Evolutionary conservation across 1,139 yeast species (phyloP).

Genomic region (Candida tetrigidarum): DNA sequence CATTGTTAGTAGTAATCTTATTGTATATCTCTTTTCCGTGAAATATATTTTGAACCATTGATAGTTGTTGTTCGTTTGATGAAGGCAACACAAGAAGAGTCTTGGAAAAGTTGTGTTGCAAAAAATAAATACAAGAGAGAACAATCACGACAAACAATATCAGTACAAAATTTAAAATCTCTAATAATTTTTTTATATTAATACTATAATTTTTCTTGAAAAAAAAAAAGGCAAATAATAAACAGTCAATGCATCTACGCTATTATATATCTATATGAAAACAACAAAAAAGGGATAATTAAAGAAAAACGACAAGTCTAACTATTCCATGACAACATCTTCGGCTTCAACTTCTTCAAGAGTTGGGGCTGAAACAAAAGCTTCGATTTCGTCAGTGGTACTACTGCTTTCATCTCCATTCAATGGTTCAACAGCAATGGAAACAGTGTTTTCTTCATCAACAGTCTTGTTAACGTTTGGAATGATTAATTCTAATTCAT

Average conservation of each 20-base stretch:
- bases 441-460: slow-evolving; percentile 26
- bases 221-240: neutral
- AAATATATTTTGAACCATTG: slow-evolving; percentile 10
- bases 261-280: too few species aligned
- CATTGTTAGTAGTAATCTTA: slow-evolving; percentile 11
- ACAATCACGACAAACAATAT: neutral
- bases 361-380: slow-evolving; percentile 15
- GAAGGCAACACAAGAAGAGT: neutral
- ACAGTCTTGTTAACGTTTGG: slow-evolving; percentile 40
- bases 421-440: slow-evolving; percentile 29
- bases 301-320: slow-evolving; percentile 1
- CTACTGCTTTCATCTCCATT: slow-evolving; percentile 23
- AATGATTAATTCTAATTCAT: slow-evolving; percentile 48
- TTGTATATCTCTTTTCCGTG: slow-evolving; percentile 6
- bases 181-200: neutral
- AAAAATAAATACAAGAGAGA: slow-evolving; percentile 4
- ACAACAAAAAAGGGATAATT: neutral
- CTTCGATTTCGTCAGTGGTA: slow-evolving; percentile 25
- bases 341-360: slow-evolving; percentile 17
- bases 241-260: slow-evolving; percentile 3
- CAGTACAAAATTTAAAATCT: neutral
- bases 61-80: neutral
- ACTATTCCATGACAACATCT: slow-evolving; percentile 21
- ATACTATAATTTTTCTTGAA: neutral
- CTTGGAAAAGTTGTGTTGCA: slow-evolving; percentile 12